Conservation (phyloP, 768 basidiomycete species). For the Hemileccinum rubropunctum region DNA sequence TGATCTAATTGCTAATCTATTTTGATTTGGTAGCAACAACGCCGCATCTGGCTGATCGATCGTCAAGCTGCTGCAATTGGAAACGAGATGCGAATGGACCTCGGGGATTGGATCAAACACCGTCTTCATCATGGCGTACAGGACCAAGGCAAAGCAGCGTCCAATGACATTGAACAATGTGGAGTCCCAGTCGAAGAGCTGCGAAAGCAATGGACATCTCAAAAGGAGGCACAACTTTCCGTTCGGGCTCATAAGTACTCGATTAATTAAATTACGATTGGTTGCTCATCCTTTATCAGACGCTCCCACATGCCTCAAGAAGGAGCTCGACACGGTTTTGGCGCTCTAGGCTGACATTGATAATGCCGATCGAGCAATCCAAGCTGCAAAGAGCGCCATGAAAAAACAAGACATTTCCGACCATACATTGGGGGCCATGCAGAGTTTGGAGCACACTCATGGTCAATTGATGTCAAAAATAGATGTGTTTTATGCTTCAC, state of each 20-base stretch:
- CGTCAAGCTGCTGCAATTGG: conserved; percentile 17
- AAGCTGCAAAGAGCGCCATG: conserved; percentile 8
- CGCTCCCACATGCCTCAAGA: conserved; percentile 1
- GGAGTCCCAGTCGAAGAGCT: no score
- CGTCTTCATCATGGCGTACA: conserved; percentile 16
- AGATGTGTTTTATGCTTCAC: neutral
- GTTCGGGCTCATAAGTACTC: neutral
- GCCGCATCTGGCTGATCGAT: conserved; percentile 36
- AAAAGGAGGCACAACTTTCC: conserved; percentile 2
- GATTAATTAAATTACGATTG: neutral
- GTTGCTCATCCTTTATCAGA: neutral
- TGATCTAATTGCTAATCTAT: no score
- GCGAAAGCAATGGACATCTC: conserved; percentile 3
- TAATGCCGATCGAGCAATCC: conserved; percentile 22
- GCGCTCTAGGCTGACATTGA: neutral
- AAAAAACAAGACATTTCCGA: neutral
- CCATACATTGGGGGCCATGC: conserved; percentile 14
- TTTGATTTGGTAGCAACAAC: conserved; percentile 22
- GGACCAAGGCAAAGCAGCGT: conserved; percentile 9
- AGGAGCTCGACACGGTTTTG: conserved; percentile 2
- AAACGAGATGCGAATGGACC: neutral
- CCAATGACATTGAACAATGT: conserved; percentile 17
- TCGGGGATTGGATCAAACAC: conserved; percentile 32
- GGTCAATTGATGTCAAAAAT: neutral
- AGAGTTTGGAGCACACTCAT: neutral